A percentile compares a stretch with the other conserved stretches of the same genome.
These are phyloP conservation scores for Trichothecium roseum DNA, from an alignment of 2,329 filamentous ascomycete genomes.

Conservation along the genomic window DNA sequence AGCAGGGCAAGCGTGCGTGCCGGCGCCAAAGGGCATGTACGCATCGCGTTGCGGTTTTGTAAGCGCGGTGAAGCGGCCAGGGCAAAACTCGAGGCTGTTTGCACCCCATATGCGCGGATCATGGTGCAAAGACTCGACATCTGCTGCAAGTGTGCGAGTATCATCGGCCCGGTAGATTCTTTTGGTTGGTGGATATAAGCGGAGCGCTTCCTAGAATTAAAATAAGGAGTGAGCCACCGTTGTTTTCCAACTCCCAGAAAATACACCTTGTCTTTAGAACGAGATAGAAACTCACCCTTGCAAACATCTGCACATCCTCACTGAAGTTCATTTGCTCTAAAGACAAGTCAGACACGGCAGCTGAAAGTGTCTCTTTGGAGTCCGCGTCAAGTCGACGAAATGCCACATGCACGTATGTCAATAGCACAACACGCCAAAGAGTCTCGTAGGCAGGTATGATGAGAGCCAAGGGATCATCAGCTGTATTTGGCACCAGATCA, in stretches of 20 bases:
- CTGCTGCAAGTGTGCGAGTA: background rate
- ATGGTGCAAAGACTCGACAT: constrained; percentile 1
- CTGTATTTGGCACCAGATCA: background rate
- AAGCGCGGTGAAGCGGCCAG: background rate
- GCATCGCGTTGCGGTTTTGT: background rate
- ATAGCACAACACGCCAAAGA: background rate
- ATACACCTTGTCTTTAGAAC: background rate
- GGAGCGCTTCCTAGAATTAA: background rate
- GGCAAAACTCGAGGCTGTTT: background rate
- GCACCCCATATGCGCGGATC: background rate
- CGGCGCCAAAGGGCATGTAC: constrained; percentile 1
- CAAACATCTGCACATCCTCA: background rate
- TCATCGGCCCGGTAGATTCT: background rate
- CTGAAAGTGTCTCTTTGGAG: background rate
- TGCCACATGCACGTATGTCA: constrained; percentile 1
- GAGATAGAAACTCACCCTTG: background rate
- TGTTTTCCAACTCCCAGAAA: too few species aligned
- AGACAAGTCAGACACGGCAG: background rate
- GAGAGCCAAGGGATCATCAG: background rate
- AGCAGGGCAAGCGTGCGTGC: constrained; percentile 1
- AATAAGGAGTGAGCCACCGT: background rate
- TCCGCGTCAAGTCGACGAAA: background rate
- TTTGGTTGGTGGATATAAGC: background rate
- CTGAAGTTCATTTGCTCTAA: background rate
- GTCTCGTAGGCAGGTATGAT: constrained; percentile 1